Evolutionary conservation across 2,329 filamentous ascomycete species (phyloP).

Genomic region (Colletotrichum sp.): DNA sequence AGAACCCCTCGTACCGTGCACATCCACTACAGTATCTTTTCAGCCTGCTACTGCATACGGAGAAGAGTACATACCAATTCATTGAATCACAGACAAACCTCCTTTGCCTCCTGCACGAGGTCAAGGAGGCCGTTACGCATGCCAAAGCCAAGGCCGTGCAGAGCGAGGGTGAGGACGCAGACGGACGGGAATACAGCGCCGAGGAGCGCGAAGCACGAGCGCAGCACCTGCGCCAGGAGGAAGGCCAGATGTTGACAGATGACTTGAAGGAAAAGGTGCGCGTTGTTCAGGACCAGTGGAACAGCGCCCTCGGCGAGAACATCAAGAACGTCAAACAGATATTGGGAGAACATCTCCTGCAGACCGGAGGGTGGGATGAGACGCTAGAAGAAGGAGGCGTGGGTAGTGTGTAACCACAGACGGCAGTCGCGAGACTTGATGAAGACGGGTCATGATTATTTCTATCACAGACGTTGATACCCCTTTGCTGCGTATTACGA

Average conservation of each 20-base stretch:
- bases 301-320: constrained; percentile 80
- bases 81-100: constrained; percentile 95
- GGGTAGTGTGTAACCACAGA: constrained; percentile 42
- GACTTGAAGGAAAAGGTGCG: constrained; percentile 94
- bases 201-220: constrained; percentile 46
- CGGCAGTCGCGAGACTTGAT: neutral
- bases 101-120: constrained; percentile 88
- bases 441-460: neutral
- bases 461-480: constrained; percentile 22
- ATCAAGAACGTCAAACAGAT: constrained; percentile 76
- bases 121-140: constrained; percentile 78
- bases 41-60: constrained; percentile 81
- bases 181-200: constrained; percentile 33
- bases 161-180: constrained; percentile 58
- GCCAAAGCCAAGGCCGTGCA: constrained; percentile 73
- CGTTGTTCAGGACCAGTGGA: constrained; percentile 91
- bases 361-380: constrained; percentile 90
- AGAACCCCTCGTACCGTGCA: constrained; percentile 81
- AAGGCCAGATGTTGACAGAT: constrained; percentile 75
- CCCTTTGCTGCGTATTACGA: constrained; percentile 20
- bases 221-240: constrained; percentile 64
- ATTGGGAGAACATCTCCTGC: constrained; percentile 75
- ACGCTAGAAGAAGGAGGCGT: constrained; percentile 65
- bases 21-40: constrained; percentile 93
- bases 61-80: constrained; percentile 95